Evolutionary conservation across 169 alveolate genomes (phyloP), one percentile per base, ranked within the genome.

Genomic region (Plasmodium fragile): DNA sequence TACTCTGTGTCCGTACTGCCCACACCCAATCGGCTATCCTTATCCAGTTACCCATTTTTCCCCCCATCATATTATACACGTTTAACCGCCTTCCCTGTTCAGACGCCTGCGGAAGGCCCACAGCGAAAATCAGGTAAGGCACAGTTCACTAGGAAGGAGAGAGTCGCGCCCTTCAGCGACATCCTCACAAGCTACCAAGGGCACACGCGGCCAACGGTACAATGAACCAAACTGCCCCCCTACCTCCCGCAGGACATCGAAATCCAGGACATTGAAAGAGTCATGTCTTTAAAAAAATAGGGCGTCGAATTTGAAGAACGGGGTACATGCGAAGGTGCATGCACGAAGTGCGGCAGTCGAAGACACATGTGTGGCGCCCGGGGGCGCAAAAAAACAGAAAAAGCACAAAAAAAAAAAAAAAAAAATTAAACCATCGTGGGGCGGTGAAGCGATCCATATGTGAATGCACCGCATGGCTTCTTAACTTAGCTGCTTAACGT

Each of bases 241-340:
- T 39, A 70, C 65, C 71, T 77, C 70, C 59, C 30, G 41, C 36
- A 89, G 94, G 94, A 89, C 49, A 78, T 89, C n/a, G 94, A 89
- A 89, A 89, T 34, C 39, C 94, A 59, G 30, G 90, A 89, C 49
- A 72, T 89, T 53, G 94, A 89, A 78, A 49, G 84, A 78, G 90
- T 36, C 7, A 89, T 28, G 72, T 49, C 89, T 78, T 30, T 89
- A 80, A 89, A 89, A 77, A 59, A 71, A 79, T 80, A 77, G 45
- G 41, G 39, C 43, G 52, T 39, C 32, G 32, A 59, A 89, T 25
- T n/a, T 52, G 55, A 28, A 11, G 55, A 41, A 18, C 25, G 71
- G 55, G 59, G 22, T 36, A 41, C 79, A 22, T 41, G 70, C 18
- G 70, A 8, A 55, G 22, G 53, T 18, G 70, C 90, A 39, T 53